Conservation (phyloP, 2,329 filamentous ascomycete genomes). For the Xylariaceae sp. region DNA sequence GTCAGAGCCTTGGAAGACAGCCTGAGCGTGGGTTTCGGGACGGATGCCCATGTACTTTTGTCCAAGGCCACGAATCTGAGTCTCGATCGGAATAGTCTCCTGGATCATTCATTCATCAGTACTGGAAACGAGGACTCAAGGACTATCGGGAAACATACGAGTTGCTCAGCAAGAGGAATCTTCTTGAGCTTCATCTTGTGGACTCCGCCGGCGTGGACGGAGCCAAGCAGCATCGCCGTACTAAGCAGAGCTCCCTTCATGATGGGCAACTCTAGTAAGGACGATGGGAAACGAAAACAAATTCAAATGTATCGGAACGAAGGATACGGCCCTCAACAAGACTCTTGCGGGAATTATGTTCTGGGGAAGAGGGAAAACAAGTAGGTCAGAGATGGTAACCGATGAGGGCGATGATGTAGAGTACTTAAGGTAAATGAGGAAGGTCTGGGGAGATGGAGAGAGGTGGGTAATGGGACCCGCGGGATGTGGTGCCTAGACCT, state of each 20-base stretch:
- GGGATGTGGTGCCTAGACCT: neutral
- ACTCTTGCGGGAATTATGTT: neutral
- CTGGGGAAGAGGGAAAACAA: conserved; percentile 3
- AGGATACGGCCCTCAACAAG: neutral
- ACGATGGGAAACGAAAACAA: conserved; percentile 12
- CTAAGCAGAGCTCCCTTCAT: conserved; percentile 87
- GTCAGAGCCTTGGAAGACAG: conserved; percentile 73
- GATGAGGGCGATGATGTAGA: conserved; percentile 13
- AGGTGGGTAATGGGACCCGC: conserved; percentile 9
- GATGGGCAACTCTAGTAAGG: conserved; percentile 36
- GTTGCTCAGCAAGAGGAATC: conserved; percentile 84
- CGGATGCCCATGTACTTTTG: conserved; percentile 95
- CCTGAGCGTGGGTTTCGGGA: conserved; percentile 62
- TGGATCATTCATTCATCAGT: conserved; percentile 35
- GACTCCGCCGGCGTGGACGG: conserved; percentile 69
- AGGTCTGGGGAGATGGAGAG: conserved; percentile 9
- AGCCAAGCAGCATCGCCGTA: conserved; percentile 73
- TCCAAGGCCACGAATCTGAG: conserved; percentile 74
- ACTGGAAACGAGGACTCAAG: neutral
- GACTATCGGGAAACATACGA: conserved; percentile 54
- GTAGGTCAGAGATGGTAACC: neutral
- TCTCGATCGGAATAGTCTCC: conserved; percentile 72
- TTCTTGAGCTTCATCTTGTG: conserved; percentile 99
- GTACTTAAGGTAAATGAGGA: conserved; percentile 3
- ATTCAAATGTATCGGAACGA: neutral